Evolutionary conservation across 2,329 filamentous ascomycete genomes (phyloP).

Genomic region (Plenodomus biglobosus): DNA sequence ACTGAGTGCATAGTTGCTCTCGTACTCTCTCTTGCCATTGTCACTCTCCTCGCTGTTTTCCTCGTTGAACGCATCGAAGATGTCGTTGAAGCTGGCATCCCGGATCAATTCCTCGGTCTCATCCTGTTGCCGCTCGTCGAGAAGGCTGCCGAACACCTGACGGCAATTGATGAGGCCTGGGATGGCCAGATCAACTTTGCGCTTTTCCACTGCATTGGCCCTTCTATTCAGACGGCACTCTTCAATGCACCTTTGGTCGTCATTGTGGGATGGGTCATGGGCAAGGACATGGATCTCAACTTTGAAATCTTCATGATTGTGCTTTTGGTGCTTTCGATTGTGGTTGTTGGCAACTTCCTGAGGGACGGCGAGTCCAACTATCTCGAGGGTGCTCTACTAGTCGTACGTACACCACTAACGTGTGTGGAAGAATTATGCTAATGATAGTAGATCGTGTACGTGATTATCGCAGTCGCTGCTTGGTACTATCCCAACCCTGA

Average conservation of each 20-base stretch:
- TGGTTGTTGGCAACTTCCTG: conserved; percentile 85
- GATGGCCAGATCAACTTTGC: conserved; percentile 82
- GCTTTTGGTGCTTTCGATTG: conserved; percentile 77
- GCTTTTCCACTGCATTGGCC: conserved; percentile 79
- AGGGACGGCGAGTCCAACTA: conserved; percentile 89
- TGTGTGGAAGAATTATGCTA: background rate
- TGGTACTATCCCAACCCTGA: conserved; percentile 63
- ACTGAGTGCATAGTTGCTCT: conserved; percentile 71
- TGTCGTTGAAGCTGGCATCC: conserved; percentile 57
- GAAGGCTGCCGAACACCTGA: conserved; percentile 83
- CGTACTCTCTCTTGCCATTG: conserved; percentile 63
- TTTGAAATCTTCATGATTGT: conserved; percentile 88
- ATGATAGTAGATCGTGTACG: conserved; percentile 55
- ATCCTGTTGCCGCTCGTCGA: conserved; percentile 82
- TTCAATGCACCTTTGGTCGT: conserved; percentile 84
- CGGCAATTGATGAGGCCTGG: conserved; percentile 81
- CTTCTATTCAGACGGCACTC: conserved; percentile 85
- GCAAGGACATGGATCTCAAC: conserved; percentile 72
- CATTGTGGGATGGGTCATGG: conserved; percentile 77
- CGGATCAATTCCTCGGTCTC: conserved; percentile 62
- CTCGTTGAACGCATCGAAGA: conserved; percentile 72
- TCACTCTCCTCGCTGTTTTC: conserved; percentile 71
- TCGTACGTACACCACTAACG: conserved; percentile 44
- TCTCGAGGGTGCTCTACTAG: conserved; percentile 78
- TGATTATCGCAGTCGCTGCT: conserved; percentile 62